phyloP scores from a whole-genome alignment of 345 rosid genomes.

The Corymbia maculata region DNA sequence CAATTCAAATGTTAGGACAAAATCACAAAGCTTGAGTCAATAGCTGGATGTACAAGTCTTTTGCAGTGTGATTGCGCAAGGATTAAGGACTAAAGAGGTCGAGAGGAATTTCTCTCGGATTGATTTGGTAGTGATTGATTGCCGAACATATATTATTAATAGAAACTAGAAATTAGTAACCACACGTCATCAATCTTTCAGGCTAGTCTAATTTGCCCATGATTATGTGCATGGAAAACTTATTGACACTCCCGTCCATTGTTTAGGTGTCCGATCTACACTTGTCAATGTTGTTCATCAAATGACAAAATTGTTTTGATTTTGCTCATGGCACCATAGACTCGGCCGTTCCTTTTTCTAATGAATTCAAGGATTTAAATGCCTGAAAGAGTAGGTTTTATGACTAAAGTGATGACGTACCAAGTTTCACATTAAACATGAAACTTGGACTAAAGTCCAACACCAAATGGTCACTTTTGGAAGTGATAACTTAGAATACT shows the following conservation, averaged over 20 bases:
- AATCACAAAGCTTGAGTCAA: not conserved
- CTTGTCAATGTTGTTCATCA: not conserved
- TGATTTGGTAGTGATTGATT: not conserved
- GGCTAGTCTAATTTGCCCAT: not conserved
- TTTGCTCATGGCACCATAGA: not conserved
- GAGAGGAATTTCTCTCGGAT: not conserved
- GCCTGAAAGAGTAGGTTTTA: too few relatives aligned
- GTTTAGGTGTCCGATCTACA: not conserved
- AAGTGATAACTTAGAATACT: not conserved
- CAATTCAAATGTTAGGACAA: not conserved
- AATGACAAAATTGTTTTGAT: not conserved
- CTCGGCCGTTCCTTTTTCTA: too few relatives aligned
- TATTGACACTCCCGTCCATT: too few relatives aligned
- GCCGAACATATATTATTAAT: not conserved
- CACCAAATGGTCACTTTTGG: not conserved
- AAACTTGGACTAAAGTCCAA: accelerated
- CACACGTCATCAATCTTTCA: not conserved
- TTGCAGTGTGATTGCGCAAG: not conserved
- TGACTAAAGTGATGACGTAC: not conserved
- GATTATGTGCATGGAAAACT: not conserved
- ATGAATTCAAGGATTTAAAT: too few relatives aligned
- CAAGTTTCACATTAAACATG: not conserved
- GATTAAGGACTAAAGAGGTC: not conserved
- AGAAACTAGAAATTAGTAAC: not conserved
- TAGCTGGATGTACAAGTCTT: not conserved